Base-by-base conservation (phyloP, 1,139 yeast genomes). In the Candida gigantensis region DNA sequence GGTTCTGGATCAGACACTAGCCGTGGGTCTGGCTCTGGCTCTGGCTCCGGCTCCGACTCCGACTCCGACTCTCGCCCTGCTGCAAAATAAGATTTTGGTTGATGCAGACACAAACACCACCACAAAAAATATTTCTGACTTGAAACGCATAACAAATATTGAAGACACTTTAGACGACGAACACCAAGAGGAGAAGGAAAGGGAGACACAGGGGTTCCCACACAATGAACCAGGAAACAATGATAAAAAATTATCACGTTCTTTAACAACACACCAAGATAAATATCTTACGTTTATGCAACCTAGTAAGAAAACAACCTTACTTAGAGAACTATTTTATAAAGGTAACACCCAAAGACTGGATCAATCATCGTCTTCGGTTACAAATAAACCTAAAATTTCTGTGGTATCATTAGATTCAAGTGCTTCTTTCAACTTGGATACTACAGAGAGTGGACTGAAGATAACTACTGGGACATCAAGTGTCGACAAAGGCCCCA, bases 131-230 rank as follows among this genome's bases (percentile, higher is more conserved):
- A 23, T 17, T n/a, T 8, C 17, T 24, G 16, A 12, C 13, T 24
- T 24, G 25, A 24, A 31, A 24, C 25, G 34, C 34, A 31, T 31
- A 31, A 31, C 34, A 31, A 31, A 31, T 19, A 31, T 31, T 31
- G 29, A 31, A 14, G 29, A 31, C 19, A 31, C 34, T 4, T 14
- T 31, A 25, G 34, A 31, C 29, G 34, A 31, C 3, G 29, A 31
- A 5, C 17, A 31, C 6, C n/a, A 23, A 18, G 21, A 23, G 15
- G 15, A 23, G 5, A 15, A 9, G 8, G 23, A 20, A 20, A n/a
- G n/a, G n/a, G n/a, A n/a, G n/a, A n/a, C n/a, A n/a, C n/a, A n/a
- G n/a, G n/a, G n/a, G n/a, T n/a, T n/a, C n/a, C n/a, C n/a, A n/a
- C n/a, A 21, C 17, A 23, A 16, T 3, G 33, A 30, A 30, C 23